Percentiles rank a stretch among this genome's conserved stretches.
phyloP scores from a whole-genome alignment of 2,329 filamentous ascomycete genomes.

The Trichoderma harzianum region DNA sequence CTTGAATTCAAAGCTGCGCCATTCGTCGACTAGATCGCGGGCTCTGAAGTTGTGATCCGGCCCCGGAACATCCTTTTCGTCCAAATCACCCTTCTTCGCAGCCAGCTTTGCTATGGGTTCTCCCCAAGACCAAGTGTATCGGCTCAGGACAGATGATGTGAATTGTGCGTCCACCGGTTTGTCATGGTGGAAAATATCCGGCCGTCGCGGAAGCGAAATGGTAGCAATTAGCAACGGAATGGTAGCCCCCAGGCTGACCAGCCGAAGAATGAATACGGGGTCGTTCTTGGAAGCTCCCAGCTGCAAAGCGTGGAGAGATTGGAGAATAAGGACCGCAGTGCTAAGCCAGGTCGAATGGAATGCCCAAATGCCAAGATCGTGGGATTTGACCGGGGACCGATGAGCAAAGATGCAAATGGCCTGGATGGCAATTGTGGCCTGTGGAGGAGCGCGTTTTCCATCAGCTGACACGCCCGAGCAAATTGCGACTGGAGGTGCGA shows the following conservation, averaged over 20 bases:
- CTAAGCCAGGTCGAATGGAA: constrained; percentile 47
- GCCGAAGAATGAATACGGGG: constrained; percentile 44
- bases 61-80: constrained; percentile 59
- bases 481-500: not conserved
- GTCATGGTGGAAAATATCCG: constrained; percentile 60
- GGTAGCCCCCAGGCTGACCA: constrained; percentile 44
- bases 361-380: constrained; percentile 51
- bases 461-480: not conserved
- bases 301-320: constrained; percentile 39
- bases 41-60: constrained; percentile 55
- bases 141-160: constrained; percentile 57
- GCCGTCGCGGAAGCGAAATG: constrained; percentile 61
- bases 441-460: not conserved
- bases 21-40: constrained; percentile 48
- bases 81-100: constrained; percentile 55
- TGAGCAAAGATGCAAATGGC: constrained; percentile 46
- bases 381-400: constrained; percentile 50
- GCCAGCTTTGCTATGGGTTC: constrained; percentile 52
- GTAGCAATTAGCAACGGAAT: constrained; percentile 47
- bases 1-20: constrained; percentile 45
- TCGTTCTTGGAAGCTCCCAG: constrained; percentile 33
- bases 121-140: constrained; percentile 66
- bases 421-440: constrained; percentile 54
- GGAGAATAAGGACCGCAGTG: constrained; percentile 41
- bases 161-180: constrained; percentile 60